Conservation (phyloP, 495 filamentous ascomycete species). For the Podospora sp. region DNA sequence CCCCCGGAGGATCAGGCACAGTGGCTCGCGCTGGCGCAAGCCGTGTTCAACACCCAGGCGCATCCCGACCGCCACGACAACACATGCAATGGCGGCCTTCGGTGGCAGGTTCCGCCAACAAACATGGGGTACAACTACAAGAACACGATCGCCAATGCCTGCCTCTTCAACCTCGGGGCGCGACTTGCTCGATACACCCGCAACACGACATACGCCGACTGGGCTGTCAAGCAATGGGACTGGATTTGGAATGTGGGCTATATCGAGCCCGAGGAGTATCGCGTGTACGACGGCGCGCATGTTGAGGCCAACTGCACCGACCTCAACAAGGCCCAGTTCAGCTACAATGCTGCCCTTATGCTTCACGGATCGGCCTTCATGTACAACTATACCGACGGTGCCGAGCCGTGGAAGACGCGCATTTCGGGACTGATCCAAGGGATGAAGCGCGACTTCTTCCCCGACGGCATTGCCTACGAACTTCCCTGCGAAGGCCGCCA, state of each 20-base stretch:
- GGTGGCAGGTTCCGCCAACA: slow-evolving; percentile 77
- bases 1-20: slow-evolving; percentile 60
- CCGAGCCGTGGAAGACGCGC: slow-evolving; percentile 57
- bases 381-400: slow-evolving; percentile 62
- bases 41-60: slow-evolving; percentile 73
- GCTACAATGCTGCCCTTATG: slow-evolving; percentile 74
- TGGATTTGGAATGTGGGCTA: slow-evolving; percentile 68
- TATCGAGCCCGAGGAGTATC: slow-evolving; percentile 57
- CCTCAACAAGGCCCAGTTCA: slow-evolving; percentile 66
- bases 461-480: slow-evolving; percentile 63
- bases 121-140: slow-evolving; percentile 85
- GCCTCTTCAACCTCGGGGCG: slow-evolving; percentile 81
- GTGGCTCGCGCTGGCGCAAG: slow-evolving; percentile 76
- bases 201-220: slow-evolving; percentile 76
- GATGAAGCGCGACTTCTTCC: slow-evolving; percentile 60
- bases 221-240: slow-evolving; percentile 73
- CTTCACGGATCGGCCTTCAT: slow-evolving; percentile 76
- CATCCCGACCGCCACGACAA: slow-evolving; percentile 58
- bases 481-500: slow-evolving; percentile 64
- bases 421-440: slow-evolving; percentile 61
- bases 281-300: slow-evolving; percentile 72
- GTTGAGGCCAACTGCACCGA: slow-evolving; percentile 62
- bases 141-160: slow-evolving; percentile 65
- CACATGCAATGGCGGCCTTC: slow-evolving; percentile 69
- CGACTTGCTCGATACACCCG: slow-evolving; percentile 74